Conservation (phyloP, 805 yeast species). For the Pichia pseudocactophila region DNA sequence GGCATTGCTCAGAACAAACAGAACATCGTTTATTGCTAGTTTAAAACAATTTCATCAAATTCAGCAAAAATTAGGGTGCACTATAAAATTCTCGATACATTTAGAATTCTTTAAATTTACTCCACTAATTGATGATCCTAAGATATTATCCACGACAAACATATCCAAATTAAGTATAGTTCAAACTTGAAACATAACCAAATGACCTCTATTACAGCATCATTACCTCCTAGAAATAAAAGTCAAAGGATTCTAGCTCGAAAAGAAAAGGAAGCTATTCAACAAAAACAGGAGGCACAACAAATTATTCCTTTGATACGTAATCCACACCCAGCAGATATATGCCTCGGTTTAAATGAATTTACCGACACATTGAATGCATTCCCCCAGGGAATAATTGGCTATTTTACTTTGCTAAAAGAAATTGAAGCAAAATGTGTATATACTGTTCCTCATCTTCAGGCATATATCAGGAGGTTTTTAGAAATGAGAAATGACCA, state of each 20-base stretch:
- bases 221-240: slow-evolving; percentile 21
- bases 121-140: too few relatives aligned
- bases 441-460: slow-evolving; percentile 58
- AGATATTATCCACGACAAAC: too few relatives aligned
- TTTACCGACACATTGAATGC: slow-evolving; percentile 87
- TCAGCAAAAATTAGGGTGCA: too few relatives aligned
- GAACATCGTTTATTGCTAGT: too few relatives aligned
- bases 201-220: too few relatives aligned
- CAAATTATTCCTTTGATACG: background rate
- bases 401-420: slow-evolving; percentile 78
- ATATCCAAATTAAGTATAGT: too few relatives aligned
- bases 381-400: slow-evolving; percentile 70
- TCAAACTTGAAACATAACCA: background rate
- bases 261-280: slow-evolving; percentile 11
- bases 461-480: slow-evolving; percentile 42
- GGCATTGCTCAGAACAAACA: too few relatives aligned
- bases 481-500: slow-evolving; percentile 30
- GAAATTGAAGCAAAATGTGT: slow-evolving; percentile 95
- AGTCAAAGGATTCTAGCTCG: slow-evolving; percentile 22
- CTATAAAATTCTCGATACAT: too few relatives aligned
- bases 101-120: too few relatives aligned
- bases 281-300: slow-evolving; percentile 8
- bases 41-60: too few relatives aligned
- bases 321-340: slow-evolving; percentile 28
- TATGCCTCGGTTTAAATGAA: slow-evolving; percentile 84